Conservation (phyloP, 148 eudicot species). For the Heliamphora exappendiculata region DNA sequence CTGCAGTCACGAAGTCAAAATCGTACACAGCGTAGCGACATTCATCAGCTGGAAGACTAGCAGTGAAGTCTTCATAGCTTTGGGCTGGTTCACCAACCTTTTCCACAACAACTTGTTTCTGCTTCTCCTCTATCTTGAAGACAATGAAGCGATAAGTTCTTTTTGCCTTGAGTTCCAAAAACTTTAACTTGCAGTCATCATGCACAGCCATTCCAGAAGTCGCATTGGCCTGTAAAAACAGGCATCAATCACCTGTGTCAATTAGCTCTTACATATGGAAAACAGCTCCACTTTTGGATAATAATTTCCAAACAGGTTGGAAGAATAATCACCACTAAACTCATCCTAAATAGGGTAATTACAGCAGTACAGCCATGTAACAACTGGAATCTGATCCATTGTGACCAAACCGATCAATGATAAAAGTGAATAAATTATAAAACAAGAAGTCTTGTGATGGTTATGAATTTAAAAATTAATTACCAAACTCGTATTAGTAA, state of each 20-base stretch:
- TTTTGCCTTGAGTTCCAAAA: slow-evolving; percentile 82
- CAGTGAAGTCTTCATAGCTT: slow-evolving; percentile 63
- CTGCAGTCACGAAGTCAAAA: slow-evolving; percentile 71
- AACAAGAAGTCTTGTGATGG: neutral
- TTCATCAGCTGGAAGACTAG: slow-evolving; percentile 70
- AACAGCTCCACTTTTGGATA: slow-evolving; percentile 20
- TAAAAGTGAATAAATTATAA: neutral
- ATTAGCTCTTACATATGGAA: no score
- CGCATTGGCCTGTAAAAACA: slow-evolving; percentile 59
- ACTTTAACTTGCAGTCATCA: slow-evolving; percentile 87
- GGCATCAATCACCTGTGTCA: slow-evolving; percentile 24
- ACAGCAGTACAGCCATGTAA: neutral
- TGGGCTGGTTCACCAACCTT: slow-evolving; percentile 70
- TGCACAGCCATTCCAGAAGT: slow-evolving; percentile 92
- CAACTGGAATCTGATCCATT: neutral
- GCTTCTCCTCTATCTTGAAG: slow-evolving; percentile 75
- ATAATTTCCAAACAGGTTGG: no score
- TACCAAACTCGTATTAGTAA: neutral
- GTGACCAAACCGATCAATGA: neutral
- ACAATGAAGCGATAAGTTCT: slow-evolving; percentile 71
- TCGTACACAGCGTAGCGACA: slow-evolving; percentile 82
- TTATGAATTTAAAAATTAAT: neutral
- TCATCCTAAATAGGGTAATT: neutral
- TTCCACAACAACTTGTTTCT: slow-evolving; percentile 78
- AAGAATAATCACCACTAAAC: no score